Conservation (phyloP, 805 yeast genomes). For the Blastobotrys attinorum region DNA sequence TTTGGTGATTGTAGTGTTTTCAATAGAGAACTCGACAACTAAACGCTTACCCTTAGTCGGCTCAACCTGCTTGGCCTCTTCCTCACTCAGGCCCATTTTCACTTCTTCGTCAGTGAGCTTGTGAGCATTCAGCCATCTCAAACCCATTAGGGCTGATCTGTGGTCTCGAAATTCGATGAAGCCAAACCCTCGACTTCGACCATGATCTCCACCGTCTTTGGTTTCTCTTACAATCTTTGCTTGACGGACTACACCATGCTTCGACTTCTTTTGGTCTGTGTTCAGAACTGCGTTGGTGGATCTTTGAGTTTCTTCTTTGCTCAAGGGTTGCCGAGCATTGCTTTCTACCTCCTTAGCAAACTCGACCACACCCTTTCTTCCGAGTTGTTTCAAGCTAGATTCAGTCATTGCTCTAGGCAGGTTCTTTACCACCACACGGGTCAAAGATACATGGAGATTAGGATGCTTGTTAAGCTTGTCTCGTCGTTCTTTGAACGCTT, state of each 20-base stretch:
- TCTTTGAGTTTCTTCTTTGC: slow-evolving; percentile 80
- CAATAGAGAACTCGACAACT: slow-evolving; percentile 92
- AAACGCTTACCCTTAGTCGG: slow-evolving; percentile 55
- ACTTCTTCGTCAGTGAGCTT: slow-evolving; percentile 68
- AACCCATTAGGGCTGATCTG: slow-evolving; percentile 86
- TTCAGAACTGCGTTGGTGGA: slow-evolving; percentile 42
- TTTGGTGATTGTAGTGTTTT: slow-evolving; percentile 87
- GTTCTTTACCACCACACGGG: slow-evolving; percentile 91
- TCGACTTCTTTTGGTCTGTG: slow-evolving; percentile 50
- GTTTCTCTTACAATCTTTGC: slow-evolving; percentile 90
- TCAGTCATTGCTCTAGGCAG: slow-evolving; percentile 88
- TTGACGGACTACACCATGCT: slow-evolving; percentile 86
- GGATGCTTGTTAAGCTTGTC: slow-evolving; percentile 90
- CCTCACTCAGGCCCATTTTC: slow-evolving; percentile 20
- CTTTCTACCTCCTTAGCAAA: slow-evolving; percentile 85
- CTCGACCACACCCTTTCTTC: slow-evolving; percentile 88
- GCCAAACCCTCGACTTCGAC: slow-evolving; percentile 95
- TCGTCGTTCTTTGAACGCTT: slow-evolving; percentile 76
- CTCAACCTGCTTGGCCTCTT: slow-evolving; percentile 15
- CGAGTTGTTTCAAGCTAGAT: slow-evolving; percentile 82
- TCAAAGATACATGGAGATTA: slow-evolving; percentile 81
- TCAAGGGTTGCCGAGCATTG: slow-evolving; percentile 68
- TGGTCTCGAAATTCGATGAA: slow-evolving; percentile 91
- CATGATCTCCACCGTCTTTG: slow-evolving; percentile 77
- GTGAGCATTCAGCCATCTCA: slow-evolving; percentile 95